phyloP scores from a whole-genome alignment of 2,329 filamentous ascomycete genomes.

The Fusarium vanettenii region DNA sequence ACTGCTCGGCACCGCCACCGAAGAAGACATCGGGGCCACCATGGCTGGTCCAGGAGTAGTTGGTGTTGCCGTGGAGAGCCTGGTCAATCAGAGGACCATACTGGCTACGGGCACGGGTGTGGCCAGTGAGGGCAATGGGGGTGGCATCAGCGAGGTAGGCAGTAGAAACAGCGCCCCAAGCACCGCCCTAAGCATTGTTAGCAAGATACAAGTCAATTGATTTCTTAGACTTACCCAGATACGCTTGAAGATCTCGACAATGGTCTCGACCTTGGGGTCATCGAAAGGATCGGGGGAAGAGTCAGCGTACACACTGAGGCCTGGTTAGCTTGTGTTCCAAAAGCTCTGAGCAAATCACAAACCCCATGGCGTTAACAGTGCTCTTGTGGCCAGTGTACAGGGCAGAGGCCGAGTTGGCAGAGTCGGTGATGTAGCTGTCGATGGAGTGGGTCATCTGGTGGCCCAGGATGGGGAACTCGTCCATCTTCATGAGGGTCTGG shows the following conservation, averaged over 20 bases:
- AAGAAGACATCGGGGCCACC: conserved; percentile 84
- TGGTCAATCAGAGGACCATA: conserved; percentile 82
- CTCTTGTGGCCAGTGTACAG: conserved; percentile 88
- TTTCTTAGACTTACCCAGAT: conserved; percentile 63
- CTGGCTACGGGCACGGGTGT: conserved; percentile 76
- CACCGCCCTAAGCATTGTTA: conserved; percentile 55
- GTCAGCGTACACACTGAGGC: conserved; percentile 75
- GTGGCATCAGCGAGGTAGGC: conserved; percentile 86
- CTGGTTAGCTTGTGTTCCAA: conserved; percentile 6
- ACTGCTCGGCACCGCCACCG: conserved; percentile 85
- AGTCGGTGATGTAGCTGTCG: conserved; percentile 87
- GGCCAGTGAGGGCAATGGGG: conserved; percentile 78
- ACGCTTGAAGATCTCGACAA: conserved; percentile 81
- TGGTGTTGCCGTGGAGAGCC: conserved; percentile 78
- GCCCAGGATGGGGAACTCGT: conserved; percentile 86
- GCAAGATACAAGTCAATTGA: background rate
- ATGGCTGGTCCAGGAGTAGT: conserved; percentile 84
- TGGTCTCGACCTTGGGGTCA: conserved; percentile 88
- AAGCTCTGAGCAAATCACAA: conserved; percentile 8
- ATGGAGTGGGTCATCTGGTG: conserved; percentile 92
- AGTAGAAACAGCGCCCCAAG: conserved; percentile 79
- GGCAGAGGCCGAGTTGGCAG: conserved; percentile 85
- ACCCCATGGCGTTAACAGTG: conserved; percentile 83
- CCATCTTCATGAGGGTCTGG: conserved; percentile 78
- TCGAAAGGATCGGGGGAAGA: conserved; percentile 79